phyloP scores from a whole-genome alignment of 2,329 filamentous ascomycete species.

The Botryotinia narcissicola region DNA sequence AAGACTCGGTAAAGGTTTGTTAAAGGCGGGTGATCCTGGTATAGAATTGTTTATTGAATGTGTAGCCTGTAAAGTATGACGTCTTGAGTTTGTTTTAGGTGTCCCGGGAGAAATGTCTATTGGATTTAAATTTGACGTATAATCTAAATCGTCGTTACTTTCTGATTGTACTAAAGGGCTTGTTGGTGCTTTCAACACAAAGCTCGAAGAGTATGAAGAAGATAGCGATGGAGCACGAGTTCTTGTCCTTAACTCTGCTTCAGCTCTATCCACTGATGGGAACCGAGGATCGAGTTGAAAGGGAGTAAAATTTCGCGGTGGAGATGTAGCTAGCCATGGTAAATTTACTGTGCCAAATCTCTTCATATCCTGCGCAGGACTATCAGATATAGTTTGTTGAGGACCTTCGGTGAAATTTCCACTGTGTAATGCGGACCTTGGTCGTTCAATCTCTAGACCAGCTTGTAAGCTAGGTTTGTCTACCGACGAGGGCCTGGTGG shows the following conservation, averaged over 20 bases:
- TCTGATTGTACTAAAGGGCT: constrained; percentile 88
- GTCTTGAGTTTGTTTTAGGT: constrained; percentile 47
- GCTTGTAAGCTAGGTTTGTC: constrained; percentile 49
- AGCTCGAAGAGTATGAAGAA: constrained; percentile 74
- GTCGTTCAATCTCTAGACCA: constrained; percentile 71
- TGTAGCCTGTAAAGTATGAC: constrained; percentile 71
- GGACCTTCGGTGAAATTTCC: constrained; percentile 58
- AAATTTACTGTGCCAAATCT: constrained; percentile 25
- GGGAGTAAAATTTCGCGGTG: constrained; percentile 51
- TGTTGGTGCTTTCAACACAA: constrained; percentile 82
- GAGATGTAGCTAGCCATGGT: constrained; percentile 55
- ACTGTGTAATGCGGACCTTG: constrained; percentile 71
- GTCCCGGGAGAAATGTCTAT: constrained; percentile 47
- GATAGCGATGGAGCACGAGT: constrained; percentile 56
- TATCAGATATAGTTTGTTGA: constrained; percentile 16
- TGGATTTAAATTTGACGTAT: constrained; percentile 52
- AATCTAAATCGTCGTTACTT: constrained; percentile 75
- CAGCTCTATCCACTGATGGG: constrained; percentile 27
- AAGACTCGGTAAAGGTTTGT: constrained; percentile 45
- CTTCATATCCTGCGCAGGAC: constrained; percentile 20
- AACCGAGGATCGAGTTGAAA: constrained; percentile 45
- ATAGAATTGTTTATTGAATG: constrained; percentile 46
- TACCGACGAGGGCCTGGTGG: constrained; percentile 37
- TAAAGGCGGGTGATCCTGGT: constrained; percentile 43
- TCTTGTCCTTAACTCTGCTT: constrained; percentile 22